Evolutionary conservation across 805 yeast genomes (phyloP), one percentile per base, ranked within the genome.

Genomic region (Candida ponderosae): DNA sequence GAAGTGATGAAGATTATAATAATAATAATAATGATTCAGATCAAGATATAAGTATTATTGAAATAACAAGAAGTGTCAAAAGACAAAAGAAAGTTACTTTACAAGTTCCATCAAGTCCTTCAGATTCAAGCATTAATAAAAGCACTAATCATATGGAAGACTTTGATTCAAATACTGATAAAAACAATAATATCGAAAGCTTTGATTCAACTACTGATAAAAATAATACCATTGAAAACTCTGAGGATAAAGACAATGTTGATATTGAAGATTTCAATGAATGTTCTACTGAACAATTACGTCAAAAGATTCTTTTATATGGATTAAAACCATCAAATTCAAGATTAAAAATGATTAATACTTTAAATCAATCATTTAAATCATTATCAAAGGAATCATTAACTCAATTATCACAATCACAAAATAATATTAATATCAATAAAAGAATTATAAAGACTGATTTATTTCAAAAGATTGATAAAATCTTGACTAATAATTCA

Each of bases 1-100:
- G 16, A 18, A 7, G 18, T 20, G 31, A 18, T 4, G 31, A 37
- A n/a, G 50, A 44, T 21, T 33, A 50, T 1, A 34, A 46, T 16
- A 51, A 47, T 24, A 40, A 50, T 20, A 46, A 53, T 6, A 49
- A 46, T n/a, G 52, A 47, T 27, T 55, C 46, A 35, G 53, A 46
- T 30, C 50, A 42, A 24, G 43, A 47, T 21, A 36, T 45, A 18
- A 51, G 56, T 35, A 40, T 53, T 14, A 49, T 53, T 29, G 58
- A 51, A 31, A 50, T 53, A 10, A 49, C 52, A n/a, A 38, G 54
- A 28, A 45, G 46, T 1, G 35, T 48, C 10, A 53, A 50, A 31
- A 48, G 38, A 29, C 29, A 30, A 5, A 37, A 40, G 19, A 20
- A 27, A 3, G 31, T 20, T 18, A 41, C 42, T 19, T 13, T 51